A percentile compares a stretch with the other conserved stretches of the same genome.
Conservation (phyloP, 225 moss, liverwort and hornwort species). For the Polytrichum commune region DNA sequence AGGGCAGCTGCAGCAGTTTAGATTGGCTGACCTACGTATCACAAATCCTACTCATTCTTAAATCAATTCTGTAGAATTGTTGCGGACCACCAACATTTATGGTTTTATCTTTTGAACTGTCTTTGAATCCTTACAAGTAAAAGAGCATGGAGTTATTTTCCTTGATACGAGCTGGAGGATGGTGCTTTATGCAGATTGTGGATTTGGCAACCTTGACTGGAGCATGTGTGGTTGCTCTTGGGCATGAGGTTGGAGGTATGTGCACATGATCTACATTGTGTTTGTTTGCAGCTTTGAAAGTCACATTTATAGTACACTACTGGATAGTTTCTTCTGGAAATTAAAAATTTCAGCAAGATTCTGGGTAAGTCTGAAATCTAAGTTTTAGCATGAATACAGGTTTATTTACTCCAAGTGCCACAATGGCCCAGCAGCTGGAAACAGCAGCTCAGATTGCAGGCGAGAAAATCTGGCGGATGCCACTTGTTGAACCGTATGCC, state of each 20-base stretch:
- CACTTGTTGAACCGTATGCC: constrained; percentile 47
- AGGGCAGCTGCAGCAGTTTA: no score
- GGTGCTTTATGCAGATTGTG: constrained; percentile 38
- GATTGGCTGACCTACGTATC: no score
- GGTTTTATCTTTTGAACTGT: no score
- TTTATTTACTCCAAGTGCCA: constrained; percentile 49
- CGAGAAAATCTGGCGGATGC: constrained; percentile 69
- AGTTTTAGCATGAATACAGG: constrained; percentile 27
- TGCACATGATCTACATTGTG: background rate
- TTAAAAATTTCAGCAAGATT: background rate
- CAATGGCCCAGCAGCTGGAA: constrained; percentile 57
- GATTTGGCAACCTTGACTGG: constrained; percentile 65
- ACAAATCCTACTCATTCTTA: no score
- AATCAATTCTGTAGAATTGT: no score
- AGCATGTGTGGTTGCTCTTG: constrained; percentile 67
- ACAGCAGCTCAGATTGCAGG: constrained; percentile 59
- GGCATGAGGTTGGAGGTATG: constrained; percentile 60
- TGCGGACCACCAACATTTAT: no score
- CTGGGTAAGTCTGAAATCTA: background rate
- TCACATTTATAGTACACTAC: background rate
- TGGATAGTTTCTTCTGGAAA: background rate
- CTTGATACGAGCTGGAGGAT: no score
- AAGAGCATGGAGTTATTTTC: background rate
- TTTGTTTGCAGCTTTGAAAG: background rate
- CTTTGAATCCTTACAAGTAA: no score